Evolutionary conservation across 345 rosid species (phyloP), one percentile per base, ranked within the genome.

Genomic region (Camelina neglecta): DNA sequence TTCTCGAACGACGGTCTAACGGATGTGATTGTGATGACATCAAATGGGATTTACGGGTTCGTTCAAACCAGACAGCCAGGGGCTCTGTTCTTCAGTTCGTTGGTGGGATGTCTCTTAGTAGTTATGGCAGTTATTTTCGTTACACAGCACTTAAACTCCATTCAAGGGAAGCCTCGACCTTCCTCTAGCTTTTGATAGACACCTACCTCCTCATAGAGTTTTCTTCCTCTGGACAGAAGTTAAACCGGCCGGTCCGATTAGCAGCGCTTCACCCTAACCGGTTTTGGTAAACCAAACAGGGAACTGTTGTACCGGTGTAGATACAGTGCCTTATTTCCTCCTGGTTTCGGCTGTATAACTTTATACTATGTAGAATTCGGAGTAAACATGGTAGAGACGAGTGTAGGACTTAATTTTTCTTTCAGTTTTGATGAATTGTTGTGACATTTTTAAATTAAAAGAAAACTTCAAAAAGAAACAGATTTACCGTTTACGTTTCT

Each of bases 11-110:
- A 96, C 44, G 97, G 98, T 11, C 90, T 93, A 29, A 87, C 96
- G 2, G 99, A 93, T 82, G 78, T 93, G 58, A 96, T 96, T 69
- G 80, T 96, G 31, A 84, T 96, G 84, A 96, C 99, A 31, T 88
- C 97, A 10, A 93, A 80, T 18, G 98, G 98, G 26, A 82, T 92
- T 6, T 93, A 92, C 29, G 97, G 99, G 38, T 95, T 92, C 54
- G 96, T 93, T 73, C 99, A 96, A 79, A 89, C 95, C 21, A 90
- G 98, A 80, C 96, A 91, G 57, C 99, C 99, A 0, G 99, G 99
- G 42, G 99, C 97, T 76, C 85, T 96, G 74, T 96, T 93, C 93
- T 93, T 95, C 87, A 95, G 99, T 84, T 88, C 96, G 8, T 85
- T 93, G 77, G 99, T 93, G 3, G 99, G 97, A 56, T 90, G 98